Evolutionary conservation across 306 rosid genomes (phyloP).

Genomic region (Trichosanthes cucumerina): DNA sequence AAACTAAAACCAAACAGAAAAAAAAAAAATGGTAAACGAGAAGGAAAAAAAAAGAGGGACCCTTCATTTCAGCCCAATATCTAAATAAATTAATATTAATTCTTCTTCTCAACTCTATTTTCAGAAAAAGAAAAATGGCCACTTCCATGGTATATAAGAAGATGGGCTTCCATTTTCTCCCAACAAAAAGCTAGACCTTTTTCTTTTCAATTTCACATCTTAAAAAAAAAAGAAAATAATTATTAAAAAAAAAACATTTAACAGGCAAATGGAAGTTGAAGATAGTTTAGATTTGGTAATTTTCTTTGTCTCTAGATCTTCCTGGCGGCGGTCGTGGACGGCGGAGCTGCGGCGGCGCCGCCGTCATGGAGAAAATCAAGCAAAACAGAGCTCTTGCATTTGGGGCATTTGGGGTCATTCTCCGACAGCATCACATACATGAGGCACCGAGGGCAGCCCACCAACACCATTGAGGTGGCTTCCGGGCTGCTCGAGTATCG

Average conservation of each 20-base stretch:
- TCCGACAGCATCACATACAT: constrained; percentile 89
- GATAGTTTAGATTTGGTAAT: neutral
- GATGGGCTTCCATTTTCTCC: neutral
- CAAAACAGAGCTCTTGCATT: constrained; percentile 86
- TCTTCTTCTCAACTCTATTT: neutral
- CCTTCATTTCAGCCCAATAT: neutral
- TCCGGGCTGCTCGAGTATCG: constrained; percentile 57
- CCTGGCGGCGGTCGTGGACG: constrained; percentile 15
- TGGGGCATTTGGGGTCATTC: constrained; percentile 76
- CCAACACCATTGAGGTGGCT: constrained; percentile 65
- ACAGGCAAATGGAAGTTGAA: neutral
- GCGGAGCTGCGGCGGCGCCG: constrained; percentile 8
- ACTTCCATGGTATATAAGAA: neutral
- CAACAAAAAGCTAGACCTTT: neutral
- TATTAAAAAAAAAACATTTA: neutral
- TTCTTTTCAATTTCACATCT: constrained; percentile 6
- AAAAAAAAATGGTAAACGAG: neutral
- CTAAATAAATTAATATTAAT: constrained; percentile 6
- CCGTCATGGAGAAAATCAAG: constrained; percentile 64
- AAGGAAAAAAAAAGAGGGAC: neutral
- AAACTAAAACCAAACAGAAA: neutral
- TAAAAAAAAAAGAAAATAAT: neutral
- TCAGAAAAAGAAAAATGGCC: neutral
- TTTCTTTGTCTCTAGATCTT: constrained; percentile 28
- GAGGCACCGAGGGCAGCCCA: constrained; percentile 81